A percentile compares a stretch with the other conserved stretches of the same genome.
These are phyloP conservation scores for Hypoxylon sp. DNA, from an alignment of 2,329 filamentous ascomycete genomes.

Conservation along the genomic window DNA sequence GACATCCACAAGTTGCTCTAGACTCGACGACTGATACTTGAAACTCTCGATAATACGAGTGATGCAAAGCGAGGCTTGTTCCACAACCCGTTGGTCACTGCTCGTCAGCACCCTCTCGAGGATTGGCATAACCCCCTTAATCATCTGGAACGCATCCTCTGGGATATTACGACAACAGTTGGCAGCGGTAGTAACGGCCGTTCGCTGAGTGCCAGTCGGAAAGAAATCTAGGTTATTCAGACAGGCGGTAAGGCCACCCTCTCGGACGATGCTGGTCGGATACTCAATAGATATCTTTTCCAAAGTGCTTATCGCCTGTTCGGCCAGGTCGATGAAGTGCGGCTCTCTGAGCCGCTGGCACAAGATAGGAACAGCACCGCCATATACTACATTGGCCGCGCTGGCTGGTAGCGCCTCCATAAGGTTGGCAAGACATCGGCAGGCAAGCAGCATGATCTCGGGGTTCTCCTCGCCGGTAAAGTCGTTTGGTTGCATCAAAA, in stretches of 20 bases:
- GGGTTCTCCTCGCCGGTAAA: constrained; percentile 87
- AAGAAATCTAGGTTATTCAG: constrained; percentile 98
- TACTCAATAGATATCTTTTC: constrained; percentile 99
- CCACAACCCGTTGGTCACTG: constrained; percentile 95
- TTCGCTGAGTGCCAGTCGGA: constrained; percentile 94
- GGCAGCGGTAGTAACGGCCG: constrained; percentile 94
- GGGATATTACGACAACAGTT: constrained; percentile 98
- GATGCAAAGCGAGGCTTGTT: constrained; percentile 95
- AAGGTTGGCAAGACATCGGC: constrained; percentile 92
- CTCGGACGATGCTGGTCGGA: constrained; percentile 91
- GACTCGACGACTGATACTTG: constrained; percentile 84
- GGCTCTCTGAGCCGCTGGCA: constrained; percentile 97
- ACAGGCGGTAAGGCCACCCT: constrained; percentile 95
- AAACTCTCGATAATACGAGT: constrained; percentile 98
- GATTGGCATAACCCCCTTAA: constrained; percentile 96
- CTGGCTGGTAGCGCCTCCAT: constrained; percentile 97
- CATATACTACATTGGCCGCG: constrained; percentile 95
- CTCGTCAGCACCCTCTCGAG: constrained; percentile 89
- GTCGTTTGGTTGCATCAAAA: constrained; percentile 90
- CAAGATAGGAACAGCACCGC: constrained; percentile 92
- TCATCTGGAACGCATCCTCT: constrained; percentile 90
- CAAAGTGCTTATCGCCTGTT: constrained; percentile 94
- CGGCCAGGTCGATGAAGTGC: constrained; percentile 95
- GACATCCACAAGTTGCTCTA: constrained; percentile 92
- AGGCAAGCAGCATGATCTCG: constrained; percentile 96